phyloP scores from a whole-genome alignment of 768 basidiomycete species.

The Tulasnella sp. region DNA sequence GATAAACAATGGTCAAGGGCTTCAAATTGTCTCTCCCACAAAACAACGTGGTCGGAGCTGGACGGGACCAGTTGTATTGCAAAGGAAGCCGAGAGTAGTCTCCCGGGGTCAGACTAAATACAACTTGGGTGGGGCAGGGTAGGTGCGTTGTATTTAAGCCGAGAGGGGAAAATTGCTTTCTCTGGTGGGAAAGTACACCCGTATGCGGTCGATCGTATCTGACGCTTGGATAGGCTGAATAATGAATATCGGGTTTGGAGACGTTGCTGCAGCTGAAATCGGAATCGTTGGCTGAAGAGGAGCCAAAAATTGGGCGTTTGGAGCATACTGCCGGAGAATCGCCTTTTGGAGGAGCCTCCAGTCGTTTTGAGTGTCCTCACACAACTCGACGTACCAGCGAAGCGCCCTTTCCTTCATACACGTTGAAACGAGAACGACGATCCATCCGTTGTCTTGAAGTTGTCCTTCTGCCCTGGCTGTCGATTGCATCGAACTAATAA shows the following conservation, averaged over 20 bases:
- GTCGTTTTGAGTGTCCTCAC: background rate
- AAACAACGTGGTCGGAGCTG: no score
- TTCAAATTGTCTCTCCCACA: no score
- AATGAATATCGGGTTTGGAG: background rate
- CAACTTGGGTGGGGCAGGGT: no score
- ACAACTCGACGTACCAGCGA: constrained; percentile 2
- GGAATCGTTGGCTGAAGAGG: background rate
- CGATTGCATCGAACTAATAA: background rate
- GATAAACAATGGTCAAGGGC: no score
- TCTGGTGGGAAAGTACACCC: background rate
- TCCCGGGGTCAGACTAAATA: no score
- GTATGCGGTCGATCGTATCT: background rate
- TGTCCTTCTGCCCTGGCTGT: background rate
- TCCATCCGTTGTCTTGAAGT: background rate
- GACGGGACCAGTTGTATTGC: no score
- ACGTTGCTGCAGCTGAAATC: no score
- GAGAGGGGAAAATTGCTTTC: no score
- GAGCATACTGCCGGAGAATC: background rate
- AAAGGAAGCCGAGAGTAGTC: no score
- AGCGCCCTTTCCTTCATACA: background rate
- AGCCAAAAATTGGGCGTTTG: background rate
- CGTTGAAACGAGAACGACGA: background rate
- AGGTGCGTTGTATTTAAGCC: no score
- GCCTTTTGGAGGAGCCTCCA: background rate
- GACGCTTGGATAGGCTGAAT: background rate